Conservation (phyloP, 441 rosid genomes). For the Raphanus hybrid region DNA sequence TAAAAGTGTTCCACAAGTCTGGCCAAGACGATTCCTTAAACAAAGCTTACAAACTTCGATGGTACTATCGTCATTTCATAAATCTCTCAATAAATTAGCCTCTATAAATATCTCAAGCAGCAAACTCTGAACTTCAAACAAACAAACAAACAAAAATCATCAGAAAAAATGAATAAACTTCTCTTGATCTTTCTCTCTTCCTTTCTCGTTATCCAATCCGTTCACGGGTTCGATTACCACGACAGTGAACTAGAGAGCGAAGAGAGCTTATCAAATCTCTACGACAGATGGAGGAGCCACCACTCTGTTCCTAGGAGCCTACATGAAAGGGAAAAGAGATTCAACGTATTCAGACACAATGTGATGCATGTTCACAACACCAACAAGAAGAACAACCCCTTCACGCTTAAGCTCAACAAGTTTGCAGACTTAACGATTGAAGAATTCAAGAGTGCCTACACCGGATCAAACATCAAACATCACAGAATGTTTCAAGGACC, state of each 20-base stretch:
- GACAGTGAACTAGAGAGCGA: slow-evolving; percentile 73
- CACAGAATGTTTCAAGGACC: slow-evolving; percentile 61
- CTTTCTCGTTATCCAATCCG: slow-evolving; percentile 50
- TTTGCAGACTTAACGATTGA: slow-evolving; percentile 80
- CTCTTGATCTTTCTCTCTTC: slow-evolving; percentile 44
- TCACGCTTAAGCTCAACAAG: slow-evolving; percentile 80
- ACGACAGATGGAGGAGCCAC: slow-evolving; percentile 90
- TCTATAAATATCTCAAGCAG: slow-evolving; percentile 26
- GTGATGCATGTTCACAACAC: slow-evolving; percentile 74
- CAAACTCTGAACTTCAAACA: slow-evolving; percentile 23
- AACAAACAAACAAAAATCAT: neutral
- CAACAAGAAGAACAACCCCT: slow-evolving; percentile 70
- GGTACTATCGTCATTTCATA: slow-evolving; percentile 22
- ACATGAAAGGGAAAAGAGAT: slow-evolving; percentile 65
- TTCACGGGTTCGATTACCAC: slow-evolving; percentile 63
- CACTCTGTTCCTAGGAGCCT: slow-evolving; percentile 77
- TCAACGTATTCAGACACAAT: slow-evolving; percentile 80
- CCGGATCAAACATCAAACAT: slow-evolving; percentile 74
- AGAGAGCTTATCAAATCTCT: slow-evolving; percentile 71
- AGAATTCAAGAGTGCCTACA: slow-evolving; percentile 62
- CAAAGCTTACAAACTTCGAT: slow-evolving; percentile 5
- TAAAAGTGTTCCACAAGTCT: slow-evolving; percentile 37
- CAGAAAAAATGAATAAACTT: slow-evolving; percentile 37
- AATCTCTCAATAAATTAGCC: slow-evolving; percentile 17
- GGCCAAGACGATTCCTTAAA: slow-evolving; percentile 24